Conservation (phyloP, 768 basidiomycete species). For the Tubosaeta brunneosetosa region DNA sequence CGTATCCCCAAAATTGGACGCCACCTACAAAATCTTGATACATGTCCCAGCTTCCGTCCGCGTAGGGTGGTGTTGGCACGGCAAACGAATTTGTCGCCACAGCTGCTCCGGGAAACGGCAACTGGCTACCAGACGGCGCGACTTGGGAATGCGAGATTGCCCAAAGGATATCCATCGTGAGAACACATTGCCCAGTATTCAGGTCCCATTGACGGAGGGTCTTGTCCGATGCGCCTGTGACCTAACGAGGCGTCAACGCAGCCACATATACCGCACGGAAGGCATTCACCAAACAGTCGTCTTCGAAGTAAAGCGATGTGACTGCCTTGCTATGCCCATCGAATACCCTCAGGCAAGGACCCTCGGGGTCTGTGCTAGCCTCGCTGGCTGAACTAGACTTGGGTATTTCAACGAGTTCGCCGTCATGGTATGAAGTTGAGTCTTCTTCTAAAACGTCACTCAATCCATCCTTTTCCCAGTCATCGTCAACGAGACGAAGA, state of each 20-base stretch:
- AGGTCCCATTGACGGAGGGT: constrained; percentile 99
- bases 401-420: constrained; percentile 35
- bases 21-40: constrained; percentile 97
- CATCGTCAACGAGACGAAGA: constrained; percentile 75
- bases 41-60: constrained; percentile 90
- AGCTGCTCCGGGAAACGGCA: constrained; percentile 49
- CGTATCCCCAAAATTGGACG: constrained; percentile 98
- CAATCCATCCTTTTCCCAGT: constrained; percentile 49
- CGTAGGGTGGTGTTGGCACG: constrained; percentile 80
- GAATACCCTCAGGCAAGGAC: constrained; percentile 60
- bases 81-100: constrained; percentile 65
- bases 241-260: constrained; percentile 44
- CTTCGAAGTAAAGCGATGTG: constrained; percentile 93
- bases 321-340: constrained; percentile 94
- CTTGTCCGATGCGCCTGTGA: constrained; percentile 97
- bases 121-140: constrained; percentile 34
- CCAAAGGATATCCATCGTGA: constrained; percentile 99
- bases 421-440: constrained; percentile 34
- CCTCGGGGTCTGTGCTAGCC: constrained; percentile 42
- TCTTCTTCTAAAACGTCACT: constrained; percentile 65
- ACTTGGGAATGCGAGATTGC: constrained; percentile 87
- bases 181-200: constrained; percentile 93
- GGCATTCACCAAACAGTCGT: constrained; percentile 75
- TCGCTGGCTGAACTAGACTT: constrained; percentile 37
- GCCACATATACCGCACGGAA: not conserved